phyloP scores from a whole-genome alignment of 2,329 filamentous ascomycete genomes.

The Dactylonectria estremocensis region DNA sequence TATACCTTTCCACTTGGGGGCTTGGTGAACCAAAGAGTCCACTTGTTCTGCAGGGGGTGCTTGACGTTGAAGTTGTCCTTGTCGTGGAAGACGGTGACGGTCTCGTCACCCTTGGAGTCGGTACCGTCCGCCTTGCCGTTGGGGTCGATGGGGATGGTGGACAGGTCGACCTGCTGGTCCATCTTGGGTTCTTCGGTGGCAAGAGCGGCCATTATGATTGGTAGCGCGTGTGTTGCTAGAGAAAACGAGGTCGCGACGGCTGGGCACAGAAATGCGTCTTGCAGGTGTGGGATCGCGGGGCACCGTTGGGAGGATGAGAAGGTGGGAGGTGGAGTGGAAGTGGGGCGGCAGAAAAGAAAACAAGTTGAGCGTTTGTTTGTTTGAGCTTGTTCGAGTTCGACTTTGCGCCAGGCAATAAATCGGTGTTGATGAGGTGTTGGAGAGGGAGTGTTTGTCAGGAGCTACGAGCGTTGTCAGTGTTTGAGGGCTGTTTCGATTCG shows the following conservation, averaged over 20 bases:
- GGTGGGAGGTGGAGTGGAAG: constrained; percentile 41
- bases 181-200: constrained; percentile 54
- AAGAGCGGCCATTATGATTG: constrained; percentile 55
- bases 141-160: constrained; percentile 78
- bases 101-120: constrained; percentile 69
- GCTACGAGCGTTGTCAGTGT: constrained; percentile 38
- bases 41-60: constrained; percentile 96
- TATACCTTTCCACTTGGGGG: constrained; percentile 93
- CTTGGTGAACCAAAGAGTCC: constrained; percentile 99
- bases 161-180: constrained; percentile 75
- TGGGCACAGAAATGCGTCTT: constrained; percentile 30
- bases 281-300: constrained; percentile 49
- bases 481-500: constrained; percentile 35
- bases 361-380: constrained; percentile 49
- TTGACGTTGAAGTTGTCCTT: constrained; percentile 99
- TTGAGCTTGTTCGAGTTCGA: constrained; percentile 39
- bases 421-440: constrained; percentile 28
- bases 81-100: constrained; percentile 97
- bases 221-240: constrained; percentile 33
- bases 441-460: constrained; percentile 39
- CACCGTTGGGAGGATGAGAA: constrained; percentile 43
- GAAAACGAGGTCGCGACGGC: constrained; percentile 28
- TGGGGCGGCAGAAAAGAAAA: constrained; percentile 40
- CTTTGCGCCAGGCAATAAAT: constrained; percentile 60
- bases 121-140: constrained; percentile 70